phyloP scores from a whole-genome alignment of 495 filamentous ascomycete species.

The Bacidia gigantensis region DNA sequence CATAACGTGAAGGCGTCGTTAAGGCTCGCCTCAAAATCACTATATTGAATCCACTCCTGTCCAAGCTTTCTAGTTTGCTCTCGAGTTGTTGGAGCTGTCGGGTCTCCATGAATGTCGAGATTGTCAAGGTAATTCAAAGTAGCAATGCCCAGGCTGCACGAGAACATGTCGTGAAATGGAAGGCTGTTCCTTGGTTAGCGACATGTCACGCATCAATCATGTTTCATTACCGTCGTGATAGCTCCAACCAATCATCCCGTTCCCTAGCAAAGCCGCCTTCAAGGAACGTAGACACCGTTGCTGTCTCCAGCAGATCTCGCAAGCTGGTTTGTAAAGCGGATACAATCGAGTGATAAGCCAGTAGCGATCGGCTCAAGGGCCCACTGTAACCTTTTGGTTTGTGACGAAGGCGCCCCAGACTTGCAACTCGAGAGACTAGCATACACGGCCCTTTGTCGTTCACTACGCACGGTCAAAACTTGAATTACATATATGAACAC shows the following conservation, averaged over 20 bases:
- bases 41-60: conserved; percentile 61
- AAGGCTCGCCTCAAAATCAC: conserved; percentile 61
- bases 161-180: conserved; percentile 72
- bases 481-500: not conserved
- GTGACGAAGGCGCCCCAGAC: conserved; percentile 68
- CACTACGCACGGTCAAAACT: conserved; percentile 19
- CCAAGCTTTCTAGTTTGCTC: conserved; percentile 50
- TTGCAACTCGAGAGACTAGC: conserved; percentile 73
- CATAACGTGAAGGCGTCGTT: conserved; percentile 70
- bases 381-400: conserved; percentile 84
- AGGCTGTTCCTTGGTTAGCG: conserved; percentile 42
- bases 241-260: conserved; percentile 51
- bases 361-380: conserved; percentile 76
- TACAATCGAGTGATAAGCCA: conserved; percentile 74
- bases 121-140: conserved; percentile 80
- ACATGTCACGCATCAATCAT: conserved; percentile 22
- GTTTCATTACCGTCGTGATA: conserved; percentile 55
- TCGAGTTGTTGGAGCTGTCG: conserved; percentile 44
- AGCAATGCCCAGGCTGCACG: conserved; percentile 76
- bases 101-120: conserved; percentile 41
- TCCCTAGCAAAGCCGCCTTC: conserved; percentile 62
- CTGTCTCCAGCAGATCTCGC: conserved; percentile 71
- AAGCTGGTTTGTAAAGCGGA: conserved; percentile 62
- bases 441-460: conserved; percentile 53
- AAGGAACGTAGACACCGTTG: conserved; percentile 63